Evolutionary conservation across 2,329 filamentous ascomycete genomes (phyloP), one percentile per base, ranked within the genome.

Genomic region (Boeremia lycopersici): DNA sequence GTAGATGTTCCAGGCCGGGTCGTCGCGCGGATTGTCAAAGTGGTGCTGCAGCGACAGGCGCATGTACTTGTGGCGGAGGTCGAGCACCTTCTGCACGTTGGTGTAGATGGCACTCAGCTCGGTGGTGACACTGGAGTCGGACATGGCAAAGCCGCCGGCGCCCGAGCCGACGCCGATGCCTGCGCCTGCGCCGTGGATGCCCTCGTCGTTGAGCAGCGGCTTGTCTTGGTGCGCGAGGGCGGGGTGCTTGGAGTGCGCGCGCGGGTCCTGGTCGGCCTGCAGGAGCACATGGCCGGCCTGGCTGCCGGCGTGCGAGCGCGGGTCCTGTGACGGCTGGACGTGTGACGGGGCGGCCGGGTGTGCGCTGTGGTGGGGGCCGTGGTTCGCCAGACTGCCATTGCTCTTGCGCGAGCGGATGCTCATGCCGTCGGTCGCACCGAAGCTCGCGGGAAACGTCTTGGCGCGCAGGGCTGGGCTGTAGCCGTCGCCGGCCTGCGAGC

Each of bases 31-130:
- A 64, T 98, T 97, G 71, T 96, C 91, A 11, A 85, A 83, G 7
- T 88, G 83, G 9, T 89, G 84, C 71, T 99, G 95, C 17, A 93
- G 79, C 0, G 95, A 98, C 13, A 97, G 77, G 1, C 85, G 81
- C 47, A 98, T 90, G 75, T 98, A 99, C 68, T 91, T 96, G 73
- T 92, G 88, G 56, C 95, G 86, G 35, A 93, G 81, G 65, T 97
- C 91, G 40, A 97, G 77, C n/a, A 98, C 86, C 63, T 89, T 89
- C 72, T 96, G 90, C 51, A 99, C 91, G 63, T 95, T 96, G 61
- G 87, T 88, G 67, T 96, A 97, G 62, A 99, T 97, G 17, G 86
- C 84, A 65, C 85, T 86, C 61, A 99, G 79, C 76, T 99, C 95
- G 2, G 89, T 83, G 2, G 91, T 91, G 63, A 98, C 89, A 47